phyloP scores from a whole-genome alignment of 106 monocot genomes.

The Dactylorhiza incarnata region DNA sequence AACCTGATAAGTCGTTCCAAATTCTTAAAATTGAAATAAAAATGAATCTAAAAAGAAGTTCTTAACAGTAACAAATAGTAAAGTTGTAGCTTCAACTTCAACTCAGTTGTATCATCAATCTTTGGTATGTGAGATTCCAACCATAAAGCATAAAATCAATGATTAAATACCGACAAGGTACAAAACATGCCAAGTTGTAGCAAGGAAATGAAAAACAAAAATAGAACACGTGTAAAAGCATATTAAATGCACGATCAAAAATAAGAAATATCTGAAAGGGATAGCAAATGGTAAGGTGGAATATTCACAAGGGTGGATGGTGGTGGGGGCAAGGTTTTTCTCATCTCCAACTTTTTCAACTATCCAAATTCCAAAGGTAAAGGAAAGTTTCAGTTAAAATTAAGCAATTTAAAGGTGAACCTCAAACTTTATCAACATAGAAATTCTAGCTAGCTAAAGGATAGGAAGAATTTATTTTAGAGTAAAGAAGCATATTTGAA shows the following conservation, averaged over 20 bases:
- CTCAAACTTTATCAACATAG: not conserved
- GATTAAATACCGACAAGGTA: not conserved
- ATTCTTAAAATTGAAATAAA: not conserved
- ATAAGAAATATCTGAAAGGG: conserved; percentile 2
- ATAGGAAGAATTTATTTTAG: not conserved
- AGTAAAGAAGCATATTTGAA: conserved; percentile 1
- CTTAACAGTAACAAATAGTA: not conserved
- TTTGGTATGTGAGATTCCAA: not conserved
- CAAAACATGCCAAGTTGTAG: not conserved
- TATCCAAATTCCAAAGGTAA: not conserved
- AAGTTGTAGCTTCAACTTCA: conserved; percentile 1
- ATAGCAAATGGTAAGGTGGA: not conserved
- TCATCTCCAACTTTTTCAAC: not conserved
- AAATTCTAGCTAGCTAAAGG: not conserved
- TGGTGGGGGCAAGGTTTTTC: not conserved
- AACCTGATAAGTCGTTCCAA: not conserved
- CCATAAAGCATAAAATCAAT: not conserved
- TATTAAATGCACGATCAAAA: not conserved
- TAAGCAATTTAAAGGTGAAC: not conserved
- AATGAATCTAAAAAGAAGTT: not conserved
- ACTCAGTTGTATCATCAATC: not conserved
- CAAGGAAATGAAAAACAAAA: not conserved
- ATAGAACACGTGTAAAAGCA: not conserved
- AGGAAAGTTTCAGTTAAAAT: not conserved
- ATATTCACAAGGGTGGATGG: not conserved